A percentile compares a stretch with the other conserved stretches of the same genome.
Evolutionary conservation across 768 basidiomycete species (phyloP).

Genomic region (Paxillus ammoniavirescens): DNA sequence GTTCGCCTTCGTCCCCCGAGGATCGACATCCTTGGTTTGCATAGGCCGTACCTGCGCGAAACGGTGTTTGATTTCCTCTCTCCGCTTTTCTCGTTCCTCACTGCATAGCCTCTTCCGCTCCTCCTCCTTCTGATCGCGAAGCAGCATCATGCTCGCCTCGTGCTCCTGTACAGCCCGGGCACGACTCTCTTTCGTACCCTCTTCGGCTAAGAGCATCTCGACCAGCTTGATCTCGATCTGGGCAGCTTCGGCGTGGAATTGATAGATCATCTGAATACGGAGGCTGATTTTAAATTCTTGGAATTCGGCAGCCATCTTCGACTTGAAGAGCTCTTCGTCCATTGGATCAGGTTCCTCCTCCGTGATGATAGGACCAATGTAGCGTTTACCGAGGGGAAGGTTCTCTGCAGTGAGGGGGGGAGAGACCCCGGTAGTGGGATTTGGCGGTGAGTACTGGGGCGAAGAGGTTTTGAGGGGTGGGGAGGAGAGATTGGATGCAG

Average conservation of each 20-base stretch:
- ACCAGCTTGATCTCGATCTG: conserved; percentile 31
- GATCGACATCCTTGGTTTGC: conserved; percentile 18
- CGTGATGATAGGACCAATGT: conserved; percentile 29
- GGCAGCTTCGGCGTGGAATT: conserved; percentile 31
- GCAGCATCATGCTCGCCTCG: conserved; percentile 31
- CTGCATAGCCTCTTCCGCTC: conserved; percentile 30
- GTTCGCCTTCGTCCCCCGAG: conserved; percentile 7
- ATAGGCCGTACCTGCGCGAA: conserved; percentile 19
- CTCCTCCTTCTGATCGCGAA: conserved; percentile 32
- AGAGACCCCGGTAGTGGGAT: conserved; percentile 22
- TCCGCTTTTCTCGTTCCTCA: conserved; percentile 27
- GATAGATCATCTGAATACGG: conserved; percentile 34
- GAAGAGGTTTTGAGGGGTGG: conserved; percentile 19
- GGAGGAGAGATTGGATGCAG: conserved; percentile 21
- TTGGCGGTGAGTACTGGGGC: conserved; percentile 29
- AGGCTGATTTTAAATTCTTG: conserved; percentile 30
- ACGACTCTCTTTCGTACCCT: conserved; percentile 31
- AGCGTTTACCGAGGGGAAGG: conserved; percentile 28
- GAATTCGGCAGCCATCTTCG: conserved; percentile 33
- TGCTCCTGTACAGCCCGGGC: conserved; percentile 30
- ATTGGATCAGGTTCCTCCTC: conserved; percentile 29
- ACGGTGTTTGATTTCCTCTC: conserved; percentile 16
- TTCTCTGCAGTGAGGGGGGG: conserved; percentile 20
- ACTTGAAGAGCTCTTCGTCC: conserved; percentile 28
- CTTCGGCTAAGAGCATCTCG: conserved; percentile 19